Conservation (phyloP, 108 stramenopile species). For the Schizochytrium sp. region DNA sequence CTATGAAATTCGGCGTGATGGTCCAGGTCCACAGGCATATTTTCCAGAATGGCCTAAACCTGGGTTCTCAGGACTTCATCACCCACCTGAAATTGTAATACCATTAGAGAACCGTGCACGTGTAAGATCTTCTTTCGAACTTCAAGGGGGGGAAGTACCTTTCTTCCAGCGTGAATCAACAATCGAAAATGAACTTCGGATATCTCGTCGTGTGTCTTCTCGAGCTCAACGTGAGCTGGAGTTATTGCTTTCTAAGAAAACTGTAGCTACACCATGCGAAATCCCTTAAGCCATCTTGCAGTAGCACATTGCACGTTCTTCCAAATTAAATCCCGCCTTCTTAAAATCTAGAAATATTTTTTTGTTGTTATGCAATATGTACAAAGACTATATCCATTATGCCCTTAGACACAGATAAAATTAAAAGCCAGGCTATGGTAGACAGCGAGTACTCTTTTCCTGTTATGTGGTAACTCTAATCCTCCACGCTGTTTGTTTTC, state of each 20-base stretch:
- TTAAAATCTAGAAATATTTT: no score
- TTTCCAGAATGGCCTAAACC: not conserved
- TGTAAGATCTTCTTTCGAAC: not conserved
- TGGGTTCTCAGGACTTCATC: not conserved
- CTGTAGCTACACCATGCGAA: not conserved
- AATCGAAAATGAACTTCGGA: not conserved
- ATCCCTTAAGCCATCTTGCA: no score
- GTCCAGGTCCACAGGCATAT: slow-evolving; percentile 9
- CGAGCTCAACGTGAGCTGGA: not conserved
- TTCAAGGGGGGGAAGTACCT: not conserved
- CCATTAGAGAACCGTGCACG: not conserved
- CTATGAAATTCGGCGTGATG: not conserved
- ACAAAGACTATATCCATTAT: no score
- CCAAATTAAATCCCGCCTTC: no score
- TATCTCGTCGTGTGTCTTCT: not conserved
- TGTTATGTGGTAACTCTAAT: no score
- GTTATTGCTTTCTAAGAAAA: not conserved
- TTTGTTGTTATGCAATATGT: no score
- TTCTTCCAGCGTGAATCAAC: not conserved
- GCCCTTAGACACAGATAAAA: no score
- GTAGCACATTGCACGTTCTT: no score
- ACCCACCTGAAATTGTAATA: not conserved
- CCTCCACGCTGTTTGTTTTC: no score
- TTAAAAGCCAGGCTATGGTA: no score
- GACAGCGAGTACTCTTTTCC: no score